Evolutionary conservation across 768 basidiomycete genomes (phyloP).

Genomic region (Xerocomellus amylosporus): DNA sequence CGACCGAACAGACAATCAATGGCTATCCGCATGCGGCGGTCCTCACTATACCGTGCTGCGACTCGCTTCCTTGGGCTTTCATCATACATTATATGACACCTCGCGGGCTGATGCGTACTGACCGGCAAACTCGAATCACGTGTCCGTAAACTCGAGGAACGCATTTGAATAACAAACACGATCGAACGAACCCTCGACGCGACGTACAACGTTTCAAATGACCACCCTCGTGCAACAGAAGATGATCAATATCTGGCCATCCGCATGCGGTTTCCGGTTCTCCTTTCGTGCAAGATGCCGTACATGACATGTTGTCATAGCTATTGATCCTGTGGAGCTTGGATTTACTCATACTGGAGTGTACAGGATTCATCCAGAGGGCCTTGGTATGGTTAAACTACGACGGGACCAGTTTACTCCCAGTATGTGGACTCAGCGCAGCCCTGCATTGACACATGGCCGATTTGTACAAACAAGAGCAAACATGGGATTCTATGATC

Average conservation of each 20-base stretch:
- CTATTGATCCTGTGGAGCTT: no score
- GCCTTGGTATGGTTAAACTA: no score
- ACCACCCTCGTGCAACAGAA: not conserved
- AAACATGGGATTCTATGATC: no score
- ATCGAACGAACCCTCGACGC: conserved; percentile 2
- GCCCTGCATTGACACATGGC: no score
- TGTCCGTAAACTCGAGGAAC: not conserved
- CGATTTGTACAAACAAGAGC: no score
- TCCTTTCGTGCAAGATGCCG: no score
- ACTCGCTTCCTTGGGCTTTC: not conserved
- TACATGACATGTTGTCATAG: no score
- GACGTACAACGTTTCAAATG: not conserved
- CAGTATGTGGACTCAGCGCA: no score
- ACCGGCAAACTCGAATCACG: not conserved
- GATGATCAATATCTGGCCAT: not conserved
- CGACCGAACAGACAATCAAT: conserved; percentile 1
- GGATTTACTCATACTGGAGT: no score
- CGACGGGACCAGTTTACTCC: no score
- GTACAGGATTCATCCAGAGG: no score
- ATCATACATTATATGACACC: not conserved
- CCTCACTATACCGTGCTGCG: not conserved
- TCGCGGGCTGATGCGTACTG: not conserved
- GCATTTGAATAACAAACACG: not conserved
- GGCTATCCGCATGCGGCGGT: not conserved
- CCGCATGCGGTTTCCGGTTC: not conserved